A percentile compares a stretch with the other conserved stretches of the same genome.
These are phyloP conservation scores for Acer negundo DNA, from an alignment of 345 rosid species.

Conservation along the genomic window DNA sequence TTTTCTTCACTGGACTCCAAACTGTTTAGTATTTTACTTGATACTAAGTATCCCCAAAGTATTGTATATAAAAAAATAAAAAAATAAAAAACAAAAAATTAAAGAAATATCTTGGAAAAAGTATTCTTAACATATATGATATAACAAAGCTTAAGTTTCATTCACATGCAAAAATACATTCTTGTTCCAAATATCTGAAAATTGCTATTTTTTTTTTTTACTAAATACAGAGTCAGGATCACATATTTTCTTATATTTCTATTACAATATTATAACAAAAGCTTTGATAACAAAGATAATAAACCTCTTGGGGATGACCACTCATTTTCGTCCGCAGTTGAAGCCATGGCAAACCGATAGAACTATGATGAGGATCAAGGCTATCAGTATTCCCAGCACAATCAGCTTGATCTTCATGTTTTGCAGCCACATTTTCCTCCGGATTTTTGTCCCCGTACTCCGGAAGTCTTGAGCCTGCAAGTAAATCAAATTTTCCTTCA, in stretches of 20 bases:
- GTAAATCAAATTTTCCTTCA: background rate
- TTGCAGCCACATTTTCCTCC: conserved; percentile 53
- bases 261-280: conserved; percentile 20
- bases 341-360: conserved; percentile 48
- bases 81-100: no score
- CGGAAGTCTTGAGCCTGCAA: conserved; percentile 48
- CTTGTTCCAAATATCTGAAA: conserved; percentile 19
- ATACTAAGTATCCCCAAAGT: no score
- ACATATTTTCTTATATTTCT: conserved; percentile 16
- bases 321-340: conserved; percentile 41
- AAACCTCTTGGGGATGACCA: background rate
- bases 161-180: conserved; percentile 21
- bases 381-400: conserved; percentile 42
- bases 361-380: conserved; percentile 46
- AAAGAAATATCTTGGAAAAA: background rate
- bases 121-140: background rate
- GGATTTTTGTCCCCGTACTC: conserved; percentile 35
- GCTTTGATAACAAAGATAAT: conserved; percentile 7
- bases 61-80: no score
- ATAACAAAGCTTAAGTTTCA: conserved; percentile 17
- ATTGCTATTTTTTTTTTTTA: conserved; percentile 20
- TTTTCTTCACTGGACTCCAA: no score
- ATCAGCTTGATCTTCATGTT: conserved; percentile 51
- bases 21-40: no score
- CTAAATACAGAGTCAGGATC: conserved; percentile 28